These are phyloP conservation scores for Heterobasidion irregulare DNA, from an alignment of 1,284 basidiomycete genomes.

Conservation along the genomic window DNA sequence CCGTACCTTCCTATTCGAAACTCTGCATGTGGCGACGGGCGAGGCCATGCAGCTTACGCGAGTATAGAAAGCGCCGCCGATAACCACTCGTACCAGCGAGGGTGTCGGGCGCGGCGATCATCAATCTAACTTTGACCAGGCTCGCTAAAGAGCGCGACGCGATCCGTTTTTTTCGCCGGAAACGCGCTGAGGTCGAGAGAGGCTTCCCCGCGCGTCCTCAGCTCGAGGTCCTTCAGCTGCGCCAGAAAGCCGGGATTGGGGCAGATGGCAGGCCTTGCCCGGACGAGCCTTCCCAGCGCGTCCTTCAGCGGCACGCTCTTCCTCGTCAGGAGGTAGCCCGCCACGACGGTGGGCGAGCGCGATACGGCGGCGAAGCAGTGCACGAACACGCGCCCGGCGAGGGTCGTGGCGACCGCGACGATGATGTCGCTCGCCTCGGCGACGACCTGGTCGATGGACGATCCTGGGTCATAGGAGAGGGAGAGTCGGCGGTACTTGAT, in stretches of 20 bases:
- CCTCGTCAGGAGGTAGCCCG: background rate
- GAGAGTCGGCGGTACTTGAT: background rate
- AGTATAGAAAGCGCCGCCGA: too few species aligned
- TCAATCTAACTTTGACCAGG: background rate
- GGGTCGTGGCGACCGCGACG: background rate
- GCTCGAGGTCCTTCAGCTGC: background rate
- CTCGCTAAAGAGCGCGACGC: background rate
- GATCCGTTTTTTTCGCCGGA: background rate
- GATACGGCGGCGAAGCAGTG: background rate
- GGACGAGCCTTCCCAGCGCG: background rate
- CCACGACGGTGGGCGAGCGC: background rate
- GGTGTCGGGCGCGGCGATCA: too few species aligned
- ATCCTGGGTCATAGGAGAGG: background rate
- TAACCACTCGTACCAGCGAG: too few species aligned
- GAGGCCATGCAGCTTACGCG: too few species aligned
- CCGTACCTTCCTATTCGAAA: too few species aligned
- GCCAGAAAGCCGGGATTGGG: background rate
- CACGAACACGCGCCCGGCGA: background rate
- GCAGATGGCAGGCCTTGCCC: background rate
- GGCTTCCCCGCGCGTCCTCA: background rate
- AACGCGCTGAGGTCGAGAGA: background rate
- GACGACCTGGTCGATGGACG: background rate
- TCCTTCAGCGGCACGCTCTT: background rate
- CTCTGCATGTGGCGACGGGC: too few species aligned
- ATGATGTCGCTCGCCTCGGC: background rate